Evolutionary conservation across 768 basidiomycete species (phyloP), one percentile per base, ranked within the genome.

Genomic region (Pleurotus djamor): DNA sequence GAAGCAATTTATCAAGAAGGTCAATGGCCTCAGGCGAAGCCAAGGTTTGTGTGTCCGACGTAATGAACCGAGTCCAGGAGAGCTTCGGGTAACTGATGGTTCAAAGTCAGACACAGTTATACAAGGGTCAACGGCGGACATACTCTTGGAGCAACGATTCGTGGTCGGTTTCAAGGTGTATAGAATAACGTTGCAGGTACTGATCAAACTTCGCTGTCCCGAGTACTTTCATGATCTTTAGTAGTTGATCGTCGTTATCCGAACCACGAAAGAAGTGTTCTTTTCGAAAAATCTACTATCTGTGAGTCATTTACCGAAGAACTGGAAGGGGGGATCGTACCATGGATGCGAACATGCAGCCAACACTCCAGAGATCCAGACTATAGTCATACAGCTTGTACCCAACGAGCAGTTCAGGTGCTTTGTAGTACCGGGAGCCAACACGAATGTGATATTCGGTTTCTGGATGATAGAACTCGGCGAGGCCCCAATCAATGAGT

Each of bases 221-320:
- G 52, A 90, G 76, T 10, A 85, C 82, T 67, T 83, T 85, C 65
- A 86, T 73, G 54, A 90, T 89, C 70, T 83, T 87, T 59, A 88
- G 81, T 51, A 90, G 72, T 67, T 89, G 88, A 66, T 90, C 88
- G 62, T 87, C 81, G 64, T 89, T 89, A 69, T 89, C 88, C 16
- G 81, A 80, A 10, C 88, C 88, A 63, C 86, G 85, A 73, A 90
- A 90, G 71, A 89, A 88, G 63, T 87, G 88, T 64, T 90, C 88
- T 66, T 82, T 86, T 55, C 84, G 79, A 74, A 89, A 89, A 60
- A 89, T 84, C 87, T 89, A 52, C 9, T 9, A 56, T 28, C 21
- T 12, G 32, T 55, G 55, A 33, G 51, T 57, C 43, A 57, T 33
- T 44, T 21, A 35, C 36, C 44, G 35, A 50, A 28, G 21, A 34